phyloP scores from a whole-genome alignment of 345 rosid genomes.

The Jatropha curcas region DNA sequence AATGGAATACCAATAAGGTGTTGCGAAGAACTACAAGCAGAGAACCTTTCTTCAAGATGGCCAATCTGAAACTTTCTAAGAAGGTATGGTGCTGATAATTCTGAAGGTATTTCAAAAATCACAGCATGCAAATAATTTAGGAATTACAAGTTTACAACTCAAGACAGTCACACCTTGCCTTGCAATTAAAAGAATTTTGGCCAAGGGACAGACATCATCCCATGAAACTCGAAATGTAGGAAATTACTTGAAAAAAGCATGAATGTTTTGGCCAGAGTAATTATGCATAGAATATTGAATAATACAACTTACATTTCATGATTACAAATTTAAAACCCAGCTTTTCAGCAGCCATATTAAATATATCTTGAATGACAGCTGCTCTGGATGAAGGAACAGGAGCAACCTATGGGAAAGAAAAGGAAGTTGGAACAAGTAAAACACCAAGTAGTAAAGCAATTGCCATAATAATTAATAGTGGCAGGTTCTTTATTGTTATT shows the following conservation, averaged over 20 bases:
- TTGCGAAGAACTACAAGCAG: not conserved
- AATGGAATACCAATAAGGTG: constrained; percentile 9
- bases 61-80: not conserved
- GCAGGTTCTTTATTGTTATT: not conserved
- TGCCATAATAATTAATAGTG: not conserved
- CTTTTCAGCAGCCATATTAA: constrained; percentile 78
- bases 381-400: constrained; percentile 80
- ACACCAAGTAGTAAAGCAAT: not conserved
- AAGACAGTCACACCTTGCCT: constrained; percentile 3
- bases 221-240: not conserved
- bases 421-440: not conserved
- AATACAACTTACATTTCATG: constrained; percentile 51
- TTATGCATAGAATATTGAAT: constrained; percentile 6
- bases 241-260: not conserved
- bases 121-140: too few species aligned
- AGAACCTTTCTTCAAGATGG: constrained; percentile 1
- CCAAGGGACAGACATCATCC: not conserved
- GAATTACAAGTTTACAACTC: not conserved
- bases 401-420: constrained; percentile 48
- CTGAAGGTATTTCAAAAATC: not conserved
- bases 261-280: not conserved
- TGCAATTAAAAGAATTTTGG: not conserved
- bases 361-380: constrained; percentile 58
- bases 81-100: not conserved
- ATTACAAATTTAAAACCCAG: constrained; percentile 74